Base-by-base conservation (phyloP, 2,329 filamentous ascomycete genomes). In the Lachnellula arida region DNA sequence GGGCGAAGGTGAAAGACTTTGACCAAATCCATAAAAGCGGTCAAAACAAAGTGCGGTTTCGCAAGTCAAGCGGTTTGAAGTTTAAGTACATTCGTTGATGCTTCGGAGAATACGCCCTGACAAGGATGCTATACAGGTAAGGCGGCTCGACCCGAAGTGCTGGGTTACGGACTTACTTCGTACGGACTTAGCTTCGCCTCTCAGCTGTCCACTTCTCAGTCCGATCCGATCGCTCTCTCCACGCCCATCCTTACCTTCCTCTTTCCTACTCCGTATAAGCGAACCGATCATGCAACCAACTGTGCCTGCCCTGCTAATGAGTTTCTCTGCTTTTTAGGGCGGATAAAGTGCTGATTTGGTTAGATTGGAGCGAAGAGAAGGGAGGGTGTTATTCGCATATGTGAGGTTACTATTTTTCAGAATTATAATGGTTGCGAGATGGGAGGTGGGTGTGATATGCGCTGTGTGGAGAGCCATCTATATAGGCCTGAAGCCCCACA, bases 211-310 rank as follows among this genome's bases (percentile, higher is more conserved):
- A 92, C 64, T 73, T 74, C 3, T 9, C 25, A 28, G 22, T 23
- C 22, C 22, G 3, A 23, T 23, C 4, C 22, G 3, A 23, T 23
- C 22, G 19, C 19, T 19, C 19, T 72, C 75, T 53, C 73, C 73
- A 63, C 69, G 71, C 12, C 66, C 68, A 44, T 69, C 71, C 17
- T 65, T 71, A 11, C 65, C 72, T 51, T 75, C 76, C 49, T 82
- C 78, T 70, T 81, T 85, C 54, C 84, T 83, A 19, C 19, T 19
- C 19, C 19, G 19, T 19, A 74, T 97, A 97, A 59, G 86, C 81
- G 71, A 99, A 97, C 23, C 94, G 87, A 78, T 99, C 94, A 74
- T 99, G 94, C 72, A 99, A 75, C 57, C 94, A 81, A 74, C 87
- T 96, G 69, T 90, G 82, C 66, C 94, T 82, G 2, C 94, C 94